A percentile compares a stretch with the other conserved stretches of the same genome.
Conservation (phyloP, 2,329 filamentous ascomycete species). For the Penicillium psychrosexuale region DNA sequence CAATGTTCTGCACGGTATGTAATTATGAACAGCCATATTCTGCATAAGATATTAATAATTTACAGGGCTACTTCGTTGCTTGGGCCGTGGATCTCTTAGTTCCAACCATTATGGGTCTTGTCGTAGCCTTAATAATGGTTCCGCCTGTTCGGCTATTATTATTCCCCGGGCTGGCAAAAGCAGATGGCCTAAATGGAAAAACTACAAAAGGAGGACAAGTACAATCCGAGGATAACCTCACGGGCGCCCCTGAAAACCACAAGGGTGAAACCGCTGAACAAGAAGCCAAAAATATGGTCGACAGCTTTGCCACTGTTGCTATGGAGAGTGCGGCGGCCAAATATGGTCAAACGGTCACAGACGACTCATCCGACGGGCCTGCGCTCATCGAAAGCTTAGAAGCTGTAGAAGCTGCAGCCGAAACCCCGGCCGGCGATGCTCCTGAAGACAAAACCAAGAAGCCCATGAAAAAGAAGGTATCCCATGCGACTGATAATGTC, state of each 20-base stretch:
- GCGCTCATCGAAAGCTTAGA: conserved; percentile 51
- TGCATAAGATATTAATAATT: not conserved
- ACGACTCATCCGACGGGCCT: conserved; percentile 45
- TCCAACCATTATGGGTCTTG: conserved; percentile 56
- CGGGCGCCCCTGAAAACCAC: conserved; percentile 74
- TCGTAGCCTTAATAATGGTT: conserved; percentile 65
- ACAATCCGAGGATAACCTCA: conserved; percentile 72
- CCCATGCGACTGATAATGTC: conserved; percentile 69
- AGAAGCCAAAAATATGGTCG: conserved; percentile 77
- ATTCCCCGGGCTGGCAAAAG: conserved; percentile 68
- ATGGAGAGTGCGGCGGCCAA: conserved; percentile 74
- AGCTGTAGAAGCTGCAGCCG: conserved; percentile 53
- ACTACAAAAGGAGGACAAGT: conserved; percentile 64
- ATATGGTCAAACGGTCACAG: conserved; percentile 63
- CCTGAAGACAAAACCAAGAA: conserved; percentile 66
- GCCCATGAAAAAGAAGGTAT: conserved; percentile 73
- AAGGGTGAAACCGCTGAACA: conserved; percentile 80
- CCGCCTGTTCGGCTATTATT: conserved; percentile 60
- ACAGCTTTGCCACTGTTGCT: conserved; percentile 67
- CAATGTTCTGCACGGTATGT: conserved; percentile 58
- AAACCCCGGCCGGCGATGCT: conserved; percentile 52
- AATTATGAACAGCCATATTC: not conserved
- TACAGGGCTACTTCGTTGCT: conserved; percentile 56
- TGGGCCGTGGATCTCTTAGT: conserved; percentile 72
- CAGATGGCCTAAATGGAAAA: conserved; percentile 55